Conservation (phyloP, 768 basidiomycete genomes). For the Tylopilus felleus region DNA sequence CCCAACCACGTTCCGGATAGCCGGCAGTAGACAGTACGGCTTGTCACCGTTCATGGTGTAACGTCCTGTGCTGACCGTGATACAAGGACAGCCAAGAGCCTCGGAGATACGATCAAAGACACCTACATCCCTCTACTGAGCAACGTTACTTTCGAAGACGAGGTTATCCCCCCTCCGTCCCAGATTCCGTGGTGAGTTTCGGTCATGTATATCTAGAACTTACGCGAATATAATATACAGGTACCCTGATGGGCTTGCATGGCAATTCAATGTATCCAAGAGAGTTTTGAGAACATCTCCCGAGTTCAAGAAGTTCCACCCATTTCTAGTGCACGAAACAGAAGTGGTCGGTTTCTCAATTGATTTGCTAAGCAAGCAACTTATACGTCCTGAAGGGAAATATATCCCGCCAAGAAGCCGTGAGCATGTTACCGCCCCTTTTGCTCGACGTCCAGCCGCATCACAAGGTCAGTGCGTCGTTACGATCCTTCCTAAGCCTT, state of each 20-base stretch:
- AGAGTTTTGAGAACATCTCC: conserved; percentile 80
- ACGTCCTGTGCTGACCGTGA: conserved; percentile 2
- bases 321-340: conserved; percentile 95
- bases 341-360: conserved; percentile 70
- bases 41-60: neutral
- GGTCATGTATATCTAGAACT: neutral
- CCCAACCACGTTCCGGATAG: conserved; percentile 92
- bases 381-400: conserved; percentile 65
- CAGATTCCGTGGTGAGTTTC: conserved; percentile 76
- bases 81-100: conserved; percentile 58
- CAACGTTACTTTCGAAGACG: conserved; percentile 72
- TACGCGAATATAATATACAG: conserved; percentile 35
- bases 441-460: conserved; percentile 93
- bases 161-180: conserved; percentile 70
- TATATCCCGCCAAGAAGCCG: conserved; percentile 92
- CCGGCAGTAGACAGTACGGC: conserved; percentile 80
- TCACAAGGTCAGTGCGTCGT: conserved; percentile 55
- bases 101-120: conserved; percentile 76
- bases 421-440: conserved; percentile 98
- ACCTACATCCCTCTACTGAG: conserved; percentile 76
- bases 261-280: conserved; percentile 94
- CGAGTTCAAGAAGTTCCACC: conserved; percentile 93
- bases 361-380: neutral
- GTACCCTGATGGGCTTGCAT: conserved; percentile 94
- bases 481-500: neutral